These are phyloP conservation scores for Aphanomyces invadans DNA, from an alignment of 352 stramenopile genomes.

Conservation along the genomic window DNA sequence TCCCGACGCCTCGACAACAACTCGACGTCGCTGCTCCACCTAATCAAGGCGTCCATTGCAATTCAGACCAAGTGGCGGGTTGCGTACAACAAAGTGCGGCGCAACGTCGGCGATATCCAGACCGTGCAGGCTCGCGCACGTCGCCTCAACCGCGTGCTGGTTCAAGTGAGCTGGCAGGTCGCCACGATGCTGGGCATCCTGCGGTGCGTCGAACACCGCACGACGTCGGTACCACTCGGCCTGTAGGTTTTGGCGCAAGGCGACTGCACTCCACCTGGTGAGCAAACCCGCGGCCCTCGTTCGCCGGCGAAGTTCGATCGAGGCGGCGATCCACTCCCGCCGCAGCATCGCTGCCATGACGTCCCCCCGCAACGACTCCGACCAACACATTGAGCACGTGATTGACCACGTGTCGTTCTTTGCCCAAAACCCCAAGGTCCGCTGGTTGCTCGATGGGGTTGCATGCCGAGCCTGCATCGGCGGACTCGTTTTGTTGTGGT, in stretches of 20 bases:
- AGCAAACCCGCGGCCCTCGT: neutral
- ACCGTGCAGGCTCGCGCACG: neutral
- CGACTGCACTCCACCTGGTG: neutral
- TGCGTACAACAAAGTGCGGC: neutral
- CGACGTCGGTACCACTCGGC: neutral
- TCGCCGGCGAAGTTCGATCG: neutral
- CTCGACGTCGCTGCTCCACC: neutral
- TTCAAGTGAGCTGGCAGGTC: neutral
- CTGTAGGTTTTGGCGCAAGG: slow-evolving; percentile 17
- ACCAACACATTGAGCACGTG: neutral
- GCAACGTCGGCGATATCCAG: neutral
- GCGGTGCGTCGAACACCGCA: neutral
- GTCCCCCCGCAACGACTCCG: neutral
- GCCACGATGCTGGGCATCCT: neutral
- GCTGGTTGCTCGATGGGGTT: neutral
- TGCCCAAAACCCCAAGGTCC: slow-evolving; percentile 7
- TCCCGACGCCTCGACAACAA: too few relatives aligned
- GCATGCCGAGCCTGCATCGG: too few relatives aligned
- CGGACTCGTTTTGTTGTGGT: too few relatives aligned
- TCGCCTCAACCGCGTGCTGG: neutral
- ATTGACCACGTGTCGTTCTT: slow-evolving; percentile 10
- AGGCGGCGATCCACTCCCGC: neutral
- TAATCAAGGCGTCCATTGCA: slow-evolving; percentile 4
- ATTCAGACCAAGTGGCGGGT: neutral
- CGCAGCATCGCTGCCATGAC: neutral